Percentiles rank a stretch among this genome's conserved stretches.
These are phyloP conservation scores for Clarireedia homoeocarpa DNA, from an alignment of 2,329 filamentous ascomycete genomes.

Conservation along the genomic window DNA sequence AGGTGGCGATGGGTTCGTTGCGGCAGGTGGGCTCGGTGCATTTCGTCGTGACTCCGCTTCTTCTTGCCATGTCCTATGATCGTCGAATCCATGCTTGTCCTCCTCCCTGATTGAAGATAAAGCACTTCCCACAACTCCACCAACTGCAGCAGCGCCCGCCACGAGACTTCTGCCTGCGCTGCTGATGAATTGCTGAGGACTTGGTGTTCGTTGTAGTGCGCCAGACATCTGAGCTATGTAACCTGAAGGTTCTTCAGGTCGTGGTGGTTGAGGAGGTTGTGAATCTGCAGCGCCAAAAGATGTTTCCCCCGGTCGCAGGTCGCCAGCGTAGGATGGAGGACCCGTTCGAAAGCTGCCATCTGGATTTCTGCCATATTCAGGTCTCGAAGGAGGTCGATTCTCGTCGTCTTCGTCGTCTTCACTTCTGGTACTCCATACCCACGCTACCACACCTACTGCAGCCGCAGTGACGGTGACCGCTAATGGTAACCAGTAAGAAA, in stretches of 20 bases:
- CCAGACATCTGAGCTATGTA: conserved; percentile 74
- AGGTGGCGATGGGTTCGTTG: conserved; percentile 24
- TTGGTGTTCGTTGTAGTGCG: conserved; percentile 73
- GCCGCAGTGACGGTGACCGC: conserved; percentile 81
- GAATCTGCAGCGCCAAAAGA: conserved; percentile 35
- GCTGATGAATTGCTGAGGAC: conserved; percentile 82
- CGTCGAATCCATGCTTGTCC: conserved; percentile 69
- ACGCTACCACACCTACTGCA: conserved; percentile 77
- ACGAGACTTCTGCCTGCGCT: conserved; percentile 73
- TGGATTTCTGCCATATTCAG: conserved; percentile 25
- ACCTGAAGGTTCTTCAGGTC: conserved; percentile 41
- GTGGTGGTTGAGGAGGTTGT: conserved; percentile 19
- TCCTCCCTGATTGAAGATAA: conserved; percentile 79
- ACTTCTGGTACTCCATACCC: conserved; percentile 86
- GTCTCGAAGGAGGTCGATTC: conserved; percentile 39
- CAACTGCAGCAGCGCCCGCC: conserved; percentile 75
- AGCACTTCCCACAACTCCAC: conserved; percentile 74
- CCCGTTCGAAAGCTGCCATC: conserved; percentile 29
- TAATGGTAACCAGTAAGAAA: conserved; percentile 85
- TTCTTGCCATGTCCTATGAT: conserved; percentile 88
- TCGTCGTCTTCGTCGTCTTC: conserved; percentile 52
- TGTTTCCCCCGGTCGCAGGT: conserved; percentile 32
- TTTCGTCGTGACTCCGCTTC: conserved; percentile 66
- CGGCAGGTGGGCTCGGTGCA: conserved; percentile 27
- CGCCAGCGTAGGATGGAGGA: conserved; percentile 34